phyloP scores from a whole-genome alignment of 345 rosid species.

The Boechera stricta region DNA sequence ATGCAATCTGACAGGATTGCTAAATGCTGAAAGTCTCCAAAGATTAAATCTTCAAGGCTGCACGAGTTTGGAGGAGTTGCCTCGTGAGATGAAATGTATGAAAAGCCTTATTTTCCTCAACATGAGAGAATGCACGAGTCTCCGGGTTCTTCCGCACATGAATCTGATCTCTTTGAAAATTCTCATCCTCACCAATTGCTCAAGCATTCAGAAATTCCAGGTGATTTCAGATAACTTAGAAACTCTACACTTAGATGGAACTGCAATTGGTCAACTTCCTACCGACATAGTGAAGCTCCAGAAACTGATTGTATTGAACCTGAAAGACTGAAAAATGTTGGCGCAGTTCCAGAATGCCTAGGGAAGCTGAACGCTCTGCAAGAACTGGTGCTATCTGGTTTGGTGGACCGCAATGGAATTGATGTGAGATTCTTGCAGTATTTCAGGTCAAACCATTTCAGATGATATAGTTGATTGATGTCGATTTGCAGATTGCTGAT shows the following conservation, averaged over 20 bases:
- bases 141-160: conserved; percentile 2
- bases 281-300: conserved; percentile 16
- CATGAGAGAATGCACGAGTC: conserved; percentile 39
- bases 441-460: conserved; percentile 28
- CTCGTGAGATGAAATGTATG: neutral
- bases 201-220: conserved; percentile 6
- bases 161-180: conserved; percentile 21
- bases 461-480: conserved; percentile 6
- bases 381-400: conserved; percentile 37
- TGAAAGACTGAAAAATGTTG: conserved; percentile 28
- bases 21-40: conserved; percentile 38
- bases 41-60: conserved; percentile 41
- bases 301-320: conserved; percentile 29
- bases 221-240: conserved; percentile 22
- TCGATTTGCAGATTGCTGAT: conserved; percentile 33
- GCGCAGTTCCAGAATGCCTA: conserved; percentile 18
- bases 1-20: conserved; percentile 31
- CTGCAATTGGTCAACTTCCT: conserved; percentile 32
- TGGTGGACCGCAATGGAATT: neutral
- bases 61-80: conserved; percentile 24
- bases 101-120: conserved; percentile 24
- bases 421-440: conserved; percentile 28
- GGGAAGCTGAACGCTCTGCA: conserved; percentile 34
- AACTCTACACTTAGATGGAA: conserved; percentile 30
- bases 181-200: conserved; percentile 42